Percentiles rank a stretch among this genome's conserved stretches.
Conservation (phyloP, 345 rosid species). For the Camelina neglecta region DNA sequence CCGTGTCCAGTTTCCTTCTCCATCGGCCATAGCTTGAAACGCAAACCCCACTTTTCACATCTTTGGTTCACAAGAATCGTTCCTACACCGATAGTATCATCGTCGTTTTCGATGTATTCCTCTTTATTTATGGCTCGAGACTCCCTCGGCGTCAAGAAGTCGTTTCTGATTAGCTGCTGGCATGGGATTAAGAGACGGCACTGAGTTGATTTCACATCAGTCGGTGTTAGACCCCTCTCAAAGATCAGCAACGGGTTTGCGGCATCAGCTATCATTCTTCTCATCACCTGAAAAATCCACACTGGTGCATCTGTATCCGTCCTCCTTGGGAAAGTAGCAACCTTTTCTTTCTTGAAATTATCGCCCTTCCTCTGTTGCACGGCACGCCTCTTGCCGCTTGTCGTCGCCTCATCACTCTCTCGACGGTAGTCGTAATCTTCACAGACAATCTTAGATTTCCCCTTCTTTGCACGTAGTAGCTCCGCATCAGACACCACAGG, state of each 20-base stretch:
- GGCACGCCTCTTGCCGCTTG: constrained; percentile 11
- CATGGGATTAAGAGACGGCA: constrained; percentile 26
- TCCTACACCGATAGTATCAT: background rate
- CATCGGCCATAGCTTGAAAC: background rate
- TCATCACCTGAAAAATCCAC: background rate
- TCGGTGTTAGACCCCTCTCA: background rate
- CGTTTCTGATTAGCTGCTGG: background rate
- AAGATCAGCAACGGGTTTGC: background rate
- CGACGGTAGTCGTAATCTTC: background rate
- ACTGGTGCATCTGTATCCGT: background rate
- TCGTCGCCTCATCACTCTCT: background rate
- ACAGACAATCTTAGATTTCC: background rate
- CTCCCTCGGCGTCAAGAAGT: background rate
- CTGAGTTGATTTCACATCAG: background rate
- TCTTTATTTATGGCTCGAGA: background rate
- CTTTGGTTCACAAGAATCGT: constrained; percentile 4
- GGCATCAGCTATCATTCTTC: background rate
- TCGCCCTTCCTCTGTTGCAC: background rate
- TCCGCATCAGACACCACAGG: background rate
- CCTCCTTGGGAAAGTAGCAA: background rate
- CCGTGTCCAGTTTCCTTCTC: background rate
- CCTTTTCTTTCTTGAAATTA: constrained; percentile 4
- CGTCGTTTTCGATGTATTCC: background rate
- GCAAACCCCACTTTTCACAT: background rate
- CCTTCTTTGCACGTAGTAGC: background rate